Base-by-base conservation (phyloP, 805 yeast genomes). In the Candida loeiensis region DNA sequence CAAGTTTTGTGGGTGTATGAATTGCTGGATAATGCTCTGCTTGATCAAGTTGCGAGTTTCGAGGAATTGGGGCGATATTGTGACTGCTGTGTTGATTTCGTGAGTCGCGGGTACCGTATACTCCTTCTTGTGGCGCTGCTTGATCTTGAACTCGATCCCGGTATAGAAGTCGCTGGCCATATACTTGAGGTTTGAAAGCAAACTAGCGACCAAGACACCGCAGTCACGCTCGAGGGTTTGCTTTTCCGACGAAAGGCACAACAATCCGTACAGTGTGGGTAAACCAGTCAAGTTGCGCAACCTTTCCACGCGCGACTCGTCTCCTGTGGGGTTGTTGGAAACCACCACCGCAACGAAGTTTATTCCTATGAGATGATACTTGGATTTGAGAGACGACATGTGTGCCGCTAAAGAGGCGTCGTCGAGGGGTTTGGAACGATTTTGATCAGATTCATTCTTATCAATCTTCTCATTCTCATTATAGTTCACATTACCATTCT, bases 11-110 rank as follows among this genome's bases (percentile, higher is more conserved):
- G 71, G 63, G 40, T 53, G 50, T 20, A 51, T 46, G 25, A 61
- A 59, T 44, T 66, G 69, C 31, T 49, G 41, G 12, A 69, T 56
- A 14, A 67, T 47, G 1, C 60, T 64, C 37, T 54, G 69, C 40
- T 69, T 69, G 22, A 66, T 54, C 32, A 59, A 44, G 43, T 65
- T 67, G 20, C 74, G 45, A 1, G 67, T 57, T 35, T 66, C 73
- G 9, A 69, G 50, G 33, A 63, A 61, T 39, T 51, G 53, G 2
- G 74, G 74, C 2, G 65, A 50, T 11, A 69, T 43, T 30, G 53
- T 58, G 7, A 69, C 46, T 4, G 46, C 41, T 0, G 70, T 63
- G 25, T 56, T 59, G 6, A 56, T 40, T n/a, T 44, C 36, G 7
- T 37, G 34, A 4, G 55, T 43, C 4, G 59, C 45, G 1, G 72